A percentile compares a stretch with the other conserved stretches of the same genome.
Evolutionary conservation across 768 basidiomycete species (phyloP).

Genomic region (Amanita jacksonii): DNA sequence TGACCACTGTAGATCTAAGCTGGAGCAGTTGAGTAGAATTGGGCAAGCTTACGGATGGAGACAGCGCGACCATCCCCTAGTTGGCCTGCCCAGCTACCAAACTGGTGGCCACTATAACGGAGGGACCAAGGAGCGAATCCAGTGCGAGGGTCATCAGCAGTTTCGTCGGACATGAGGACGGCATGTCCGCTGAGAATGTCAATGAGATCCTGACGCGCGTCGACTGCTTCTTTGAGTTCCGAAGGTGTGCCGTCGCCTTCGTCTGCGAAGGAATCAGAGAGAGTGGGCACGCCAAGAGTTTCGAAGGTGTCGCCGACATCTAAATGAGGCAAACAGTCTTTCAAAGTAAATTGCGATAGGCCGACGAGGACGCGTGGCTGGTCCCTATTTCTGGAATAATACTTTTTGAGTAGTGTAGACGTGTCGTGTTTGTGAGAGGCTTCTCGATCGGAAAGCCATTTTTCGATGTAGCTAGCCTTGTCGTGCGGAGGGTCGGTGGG

Average conservation of each 20-base stretch:
- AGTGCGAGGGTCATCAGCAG: slow-evolving; percentile 9
- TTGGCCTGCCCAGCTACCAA: slow-evolving; percentile 87
- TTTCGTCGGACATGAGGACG: slow-evolving; percentile 44
- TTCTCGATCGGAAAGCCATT: slow-evolving; percentile 66
- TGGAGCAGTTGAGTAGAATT: slow-evolving; percentile 1
- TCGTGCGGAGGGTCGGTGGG: slow-evolving; percentile 44
- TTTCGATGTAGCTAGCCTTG: slow-evolving; percentile 58
- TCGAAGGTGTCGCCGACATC: slow-evolving; percentile 80
- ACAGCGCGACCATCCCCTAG: slow-evolving; percentile 94
- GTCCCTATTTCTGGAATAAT: slow-evolving; percentile 39
- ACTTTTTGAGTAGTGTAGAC: slow-evolving; percentile 35
- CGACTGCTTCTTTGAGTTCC: slow-evolving; percentile 24
- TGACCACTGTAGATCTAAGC: slow-evolving; percentile 45
- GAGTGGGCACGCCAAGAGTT: slow-evolving; percentile 50
- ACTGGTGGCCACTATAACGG: slow-evolving; percentile 88
- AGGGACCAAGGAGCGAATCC: slow-evolving; percentile 77
- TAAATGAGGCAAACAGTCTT: slow-evolving; percentile 75
- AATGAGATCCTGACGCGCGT: slow-evolving; percentile 59
- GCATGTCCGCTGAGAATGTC: slow-evolving; percentile 77
- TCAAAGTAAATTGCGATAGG: slow-evolving; percentile 55
- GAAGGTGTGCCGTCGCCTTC: slow-evolving; percentile 25
- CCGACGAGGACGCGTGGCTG: slow-evolving; percentile 56
- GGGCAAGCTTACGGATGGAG: slow-evolving; percentile 44
- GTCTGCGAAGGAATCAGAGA: slow-evolving; percentile 31
- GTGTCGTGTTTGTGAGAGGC: slow-evolving; percentile 26